Evolutionary conservation across 108 stramenopile species (phyloP).

Genomic region (Discostella pseudostelligera): DNA sequence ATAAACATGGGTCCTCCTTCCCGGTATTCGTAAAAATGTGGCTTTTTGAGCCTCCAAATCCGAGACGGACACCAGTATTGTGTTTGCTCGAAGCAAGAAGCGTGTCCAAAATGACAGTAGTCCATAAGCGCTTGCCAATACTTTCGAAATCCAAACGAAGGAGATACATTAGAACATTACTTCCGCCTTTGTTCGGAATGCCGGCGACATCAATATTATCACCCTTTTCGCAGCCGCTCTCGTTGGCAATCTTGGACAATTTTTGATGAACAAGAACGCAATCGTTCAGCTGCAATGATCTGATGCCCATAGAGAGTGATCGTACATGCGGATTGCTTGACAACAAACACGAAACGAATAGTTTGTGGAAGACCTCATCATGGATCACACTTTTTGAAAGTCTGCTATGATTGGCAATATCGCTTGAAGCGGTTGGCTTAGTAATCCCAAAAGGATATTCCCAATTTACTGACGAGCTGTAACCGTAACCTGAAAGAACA

Average conservation of each 20-base stretch:
- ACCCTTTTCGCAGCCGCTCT: constrained; percentile 1
- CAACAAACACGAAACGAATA: constrained; percentile 52
- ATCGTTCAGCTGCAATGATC: constrained; percentile 13
- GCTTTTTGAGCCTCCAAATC: background rate
- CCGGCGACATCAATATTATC: constrained; percentile 22
- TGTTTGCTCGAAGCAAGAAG: constrained; percentile 39
- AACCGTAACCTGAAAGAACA: constrained; percentile 38
- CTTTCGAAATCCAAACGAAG: constrained; percentile 70
- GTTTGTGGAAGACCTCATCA: constrained; percentile 29
- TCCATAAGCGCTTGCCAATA: constrained; percentile 66
- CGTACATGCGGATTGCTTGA: constrained; percentile 45
- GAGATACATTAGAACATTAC: constrained; percentile 57
- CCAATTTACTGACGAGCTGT: constrained; percentile 22
- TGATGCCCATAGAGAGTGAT: constrained; percentile 28
- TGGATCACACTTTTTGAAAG: constrained; percentile 10
- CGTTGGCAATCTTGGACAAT: constrained; percentile 2
- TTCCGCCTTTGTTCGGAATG: constrained; percentile 10
- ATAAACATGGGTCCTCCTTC: background rate
- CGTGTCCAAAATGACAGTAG: constrained; percentile 64
- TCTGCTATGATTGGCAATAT: background rate
- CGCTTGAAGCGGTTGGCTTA: background rate
- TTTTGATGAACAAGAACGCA: constrained; percentile 8
- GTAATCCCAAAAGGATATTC: constrained; percentile 24
- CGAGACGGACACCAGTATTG: constrained; percentile 9
- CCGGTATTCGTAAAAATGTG: constrained; percentile 3